A percentile compares a stretch with the other conserved stretches of the same genome.
These are phyloP conservation scores for Taiwanofungus camphoratus DNA, from an alignment of 1,284 basidiomycete genomes.

Conservation along the genomic window DNA sequence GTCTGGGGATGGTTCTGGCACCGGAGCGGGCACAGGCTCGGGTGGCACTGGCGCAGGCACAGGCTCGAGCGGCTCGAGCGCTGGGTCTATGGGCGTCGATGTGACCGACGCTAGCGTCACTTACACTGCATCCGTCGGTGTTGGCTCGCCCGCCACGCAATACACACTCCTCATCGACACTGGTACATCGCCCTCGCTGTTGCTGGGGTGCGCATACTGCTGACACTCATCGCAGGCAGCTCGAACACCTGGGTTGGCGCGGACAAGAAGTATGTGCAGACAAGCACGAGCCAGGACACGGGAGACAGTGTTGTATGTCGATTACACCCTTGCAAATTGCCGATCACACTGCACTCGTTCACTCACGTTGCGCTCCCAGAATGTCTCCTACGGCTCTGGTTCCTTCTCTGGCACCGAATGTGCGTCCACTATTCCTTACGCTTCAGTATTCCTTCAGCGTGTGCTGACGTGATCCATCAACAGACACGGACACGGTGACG, in stretches of 20 bases:
- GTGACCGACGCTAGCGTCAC: constrained; percentile 50
- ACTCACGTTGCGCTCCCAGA: constrained; percentile 18
- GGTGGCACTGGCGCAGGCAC: constrained; percentile 8
- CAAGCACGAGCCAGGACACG: constrained; percentile 39
- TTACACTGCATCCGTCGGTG: constrained; percentile 49
- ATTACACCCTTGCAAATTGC: background rate
- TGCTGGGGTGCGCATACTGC: background rate
- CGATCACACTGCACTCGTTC: background rate
- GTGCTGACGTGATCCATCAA: background rate
- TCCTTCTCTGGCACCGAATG: constrained; percentile 46
- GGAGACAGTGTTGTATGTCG: constrained; percentile 35
- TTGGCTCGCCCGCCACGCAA: constrained; percentile 52
- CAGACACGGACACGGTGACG: constrained; percentile 43
- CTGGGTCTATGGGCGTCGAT: constrained; percentile 43
- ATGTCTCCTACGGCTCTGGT: constrained; percentile 47
- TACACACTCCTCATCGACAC: constrained; percentile 58
- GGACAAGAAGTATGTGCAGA: constrained; percentile 34
- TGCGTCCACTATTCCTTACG: constrained; percentile 17
- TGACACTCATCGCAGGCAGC: constrained; percentile 21
- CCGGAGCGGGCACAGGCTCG: constrained; percentile 18
- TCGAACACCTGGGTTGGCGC: constrained; percentile 53
- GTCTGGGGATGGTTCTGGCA: constrained; percentile 12
- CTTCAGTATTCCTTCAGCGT: background rate
- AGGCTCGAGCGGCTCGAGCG: constrained; percentile 9
- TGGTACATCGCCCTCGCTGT: constrained; percentile 28